These are phyloP conservation scores for Xerocomellus dryophilus DNA, from an alignment of 768 basidiomycete genomes.

Conservation along the genomic window DNA sequence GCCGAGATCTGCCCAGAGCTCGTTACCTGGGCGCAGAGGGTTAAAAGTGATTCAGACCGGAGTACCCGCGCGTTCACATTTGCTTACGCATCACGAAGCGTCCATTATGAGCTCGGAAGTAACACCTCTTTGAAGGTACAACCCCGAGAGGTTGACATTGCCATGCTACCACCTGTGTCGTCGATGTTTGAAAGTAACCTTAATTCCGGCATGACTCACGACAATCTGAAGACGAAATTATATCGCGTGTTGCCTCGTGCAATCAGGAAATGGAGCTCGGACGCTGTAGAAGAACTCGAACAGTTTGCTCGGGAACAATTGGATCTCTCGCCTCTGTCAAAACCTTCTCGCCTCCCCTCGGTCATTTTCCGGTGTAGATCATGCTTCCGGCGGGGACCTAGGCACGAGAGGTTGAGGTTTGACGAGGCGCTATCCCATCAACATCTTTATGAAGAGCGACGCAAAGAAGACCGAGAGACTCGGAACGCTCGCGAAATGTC, in stretches of 20 bases:
- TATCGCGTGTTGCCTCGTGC: not conserved
- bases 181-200: not conserved
- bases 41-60: not conserved
- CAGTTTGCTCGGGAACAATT: slow-evolving; percentile 1
- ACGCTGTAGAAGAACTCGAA: slow-evolving; percentile 10
- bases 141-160: slow-evolving; percentile 5
- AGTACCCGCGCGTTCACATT: no score
- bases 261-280: slow-evolving; percentile 7
- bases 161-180: not conserved
- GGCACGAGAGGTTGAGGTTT: not conserved
- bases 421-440: slow-evolving; percentile 6
- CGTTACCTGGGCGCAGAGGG: not conserved
- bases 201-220: not conserved
- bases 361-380: slow-evolving; percentile 13
- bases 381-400: not conserved
- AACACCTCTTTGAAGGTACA: not conserved
- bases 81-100: no score
- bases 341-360: slow-evolving; percentile 2
- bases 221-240: not conserved
- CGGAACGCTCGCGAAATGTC: not conserved
- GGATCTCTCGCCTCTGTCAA: not conserved
- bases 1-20: slow-evolving; percentile 1
- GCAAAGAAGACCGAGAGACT: not conserved
- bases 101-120: not conserved
- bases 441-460: slow-evolving; percentile 1